Evolutionary conservation across 805 yeast species (phyloP).

Genomic region (Teunomyces kruisii): DNA sequence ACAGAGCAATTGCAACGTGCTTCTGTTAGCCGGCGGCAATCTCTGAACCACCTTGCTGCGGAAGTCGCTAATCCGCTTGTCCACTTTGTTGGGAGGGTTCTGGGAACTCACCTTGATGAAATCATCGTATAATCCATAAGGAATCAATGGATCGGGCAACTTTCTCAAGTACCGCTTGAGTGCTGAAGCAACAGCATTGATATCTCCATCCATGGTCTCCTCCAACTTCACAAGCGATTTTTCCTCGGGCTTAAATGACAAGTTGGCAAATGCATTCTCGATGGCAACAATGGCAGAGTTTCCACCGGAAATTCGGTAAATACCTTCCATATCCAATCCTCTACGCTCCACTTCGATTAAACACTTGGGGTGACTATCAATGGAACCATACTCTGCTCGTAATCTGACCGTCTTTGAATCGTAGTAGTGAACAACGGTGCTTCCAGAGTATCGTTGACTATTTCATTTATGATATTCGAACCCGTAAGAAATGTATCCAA

Average conservation of each 20-base stretch:
- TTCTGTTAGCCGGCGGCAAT: conserved; percentile 69
- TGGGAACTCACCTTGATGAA: conserved; percentile 55
- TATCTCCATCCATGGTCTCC: conserved; percentile 58
- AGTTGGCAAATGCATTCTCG: conserved; percentile 40
- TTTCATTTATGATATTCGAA: conserved; percentile 7
- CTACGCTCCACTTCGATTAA: conserved; percentile 72
- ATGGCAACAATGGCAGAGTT: conserved; percentile 60
- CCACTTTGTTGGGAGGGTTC: conserved; percentile 21
- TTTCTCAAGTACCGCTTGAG: conserved; percentile 83
- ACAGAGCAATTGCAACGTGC: conserved; percentile 54
- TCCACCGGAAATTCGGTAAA: conserved; percentile 88
- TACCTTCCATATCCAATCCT: conserved; percentile 80
- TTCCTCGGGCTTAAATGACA: conserved; percentile 30
- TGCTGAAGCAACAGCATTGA: conserved; percentile 83
- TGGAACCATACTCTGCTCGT: conserved; percentile 68
- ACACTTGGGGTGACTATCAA: conserved; percentile 68
- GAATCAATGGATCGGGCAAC: conserved; percentile 81
- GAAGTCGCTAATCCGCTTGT: conserved; percentile 43
- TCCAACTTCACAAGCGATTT: conserved; percentile 29
- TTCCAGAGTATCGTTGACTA: conserved; percentile 9
- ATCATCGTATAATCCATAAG: conserved; percentile 64
- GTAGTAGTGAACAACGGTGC: conserved; percentile 49
- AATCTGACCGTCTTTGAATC: conserved; percentile 59
- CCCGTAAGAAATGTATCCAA: conserved; percentile 34
- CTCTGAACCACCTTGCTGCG: conserved; percentile 39